Evolutionary conservation across 495 filamentous ascomycete species (phyloP).

Genomic region (Tuber umbilicatum): DNA sequence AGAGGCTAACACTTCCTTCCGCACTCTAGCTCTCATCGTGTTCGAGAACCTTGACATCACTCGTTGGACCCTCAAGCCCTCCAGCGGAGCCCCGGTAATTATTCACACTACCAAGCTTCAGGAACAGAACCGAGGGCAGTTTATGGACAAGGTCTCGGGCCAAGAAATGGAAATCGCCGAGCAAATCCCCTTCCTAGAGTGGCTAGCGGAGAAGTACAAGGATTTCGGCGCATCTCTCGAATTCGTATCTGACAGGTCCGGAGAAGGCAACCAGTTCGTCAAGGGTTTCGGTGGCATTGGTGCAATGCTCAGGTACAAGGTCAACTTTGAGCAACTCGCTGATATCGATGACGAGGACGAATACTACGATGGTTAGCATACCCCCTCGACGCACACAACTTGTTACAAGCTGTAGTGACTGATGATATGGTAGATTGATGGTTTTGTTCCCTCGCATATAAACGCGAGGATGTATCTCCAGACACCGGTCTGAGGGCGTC

Average conservation of each 20-base stretch:
- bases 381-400: not conserved
- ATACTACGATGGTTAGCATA: constrained; percentile 76
- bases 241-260: constrained; percentile 94
- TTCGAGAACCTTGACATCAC: constrained; percentile 94
- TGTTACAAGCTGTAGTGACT: not conserved
- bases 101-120: constrained; percentile 84
- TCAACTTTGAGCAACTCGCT: constrained; percentile 98
- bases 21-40: constrained; percentile 65
- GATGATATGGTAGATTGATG: constrained; percentile 35
- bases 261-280: constrained; percentile 98
- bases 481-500: constrained; percentile 41
- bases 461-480: constrained; percentile 42
- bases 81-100: constrained; percentile 61
- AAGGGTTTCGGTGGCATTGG: constrained; percentile 99
- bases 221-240: constrained; percentile 95
- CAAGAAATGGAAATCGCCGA: constrained; percentile 91
- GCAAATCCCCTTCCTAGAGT: constrained; percentile 87
- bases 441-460: constrained; percentile 40
- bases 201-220: constrained; percentile 96
- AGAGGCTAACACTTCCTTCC: constrained; percentile 8
- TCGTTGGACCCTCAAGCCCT: constrained; percentile 78
- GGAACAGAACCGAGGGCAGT: constrained; percentile 70
- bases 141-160: constrained; percentile 89
- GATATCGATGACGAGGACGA: constrained; percentile 96
- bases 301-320: constrained; percentile 94